Base-by-base conservation (phyloP, 2,329 filamentous ascomycete genomes). In the Graphilbum ipis-grandicollis region DNA sequence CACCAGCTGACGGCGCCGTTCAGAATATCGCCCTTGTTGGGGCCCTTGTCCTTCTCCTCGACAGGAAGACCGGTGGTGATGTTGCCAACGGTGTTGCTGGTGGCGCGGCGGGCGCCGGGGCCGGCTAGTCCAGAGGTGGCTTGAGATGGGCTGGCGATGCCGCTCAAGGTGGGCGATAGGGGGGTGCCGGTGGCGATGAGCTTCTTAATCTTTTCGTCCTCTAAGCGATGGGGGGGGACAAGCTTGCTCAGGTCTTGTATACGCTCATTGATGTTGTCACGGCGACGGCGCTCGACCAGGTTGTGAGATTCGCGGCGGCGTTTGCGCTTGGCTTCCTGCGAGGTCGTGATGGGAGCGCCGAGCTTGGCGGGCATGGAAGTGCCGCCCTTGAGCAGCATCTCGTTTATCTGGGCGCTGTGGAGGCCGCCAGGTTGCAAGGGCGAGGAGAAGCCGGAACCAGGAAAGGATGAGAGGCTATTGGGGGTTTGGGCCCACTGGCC, bases 1-100 rank as follows among this genome's bases (percentile, higher is more conserved):
- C 84, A 94, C 90, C 90, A 98, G 58, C 84, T 85, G 37, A 96
- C 90, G 25, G 88, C 82, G 22, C 90, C 88, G 51, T 96, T 96
- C 48, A 98, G 76, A 41, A 98, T 96, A 49, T 98, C 90, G 34
- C 90, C 90, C 61, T 98, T 98, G 65, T 96, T 96, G 6, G 90
- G 90, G 1, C 90, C 90, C 54, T 96, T 96, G 60, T 98, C 90
- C 55, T 96, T 96, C 47, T 96, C 90, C 49, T 98, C 90, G 26
- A 93, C 71, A 0, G 90, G 88, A 22, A 96, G 68, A 13, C 86
- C 85, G 45, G 88, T 88, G 6, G 85, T 93, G 49, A 94, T 94
- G 52, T 81, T 92, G 28, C 80, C 80, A 7, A 75, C 66, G 7
- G 56, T 57, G n/a, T 65, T 66, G 36, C 77, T 74, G 23, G 79